Evolutionary conservation across 169 alveolate species (phyloP), one percentile per base, ranked within the genome.

Genomic region (Eimeria falciformis): DNA sequence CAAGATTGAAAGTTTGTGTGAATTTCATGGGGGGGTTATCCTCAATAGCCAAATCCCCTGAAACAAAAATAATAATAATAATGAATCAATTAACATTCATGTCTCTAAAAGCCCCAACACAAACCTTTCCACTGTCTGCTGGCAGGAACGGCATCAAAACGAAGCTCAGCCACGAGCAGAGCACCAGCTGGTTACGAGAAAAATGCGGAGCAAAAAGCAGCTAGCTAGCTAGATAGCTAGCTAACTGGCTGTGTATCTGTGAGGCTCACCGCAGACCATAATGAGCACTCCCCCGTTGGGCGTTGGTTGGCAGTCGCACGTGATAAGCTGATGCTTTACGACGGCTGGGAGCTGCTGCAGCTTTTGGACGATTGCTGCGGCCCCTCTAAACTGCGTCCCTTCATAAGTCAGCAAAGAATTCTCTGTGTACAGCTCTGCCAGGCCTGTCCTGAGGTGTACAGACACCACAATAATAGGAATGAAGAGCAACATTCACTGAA

Each of bases 351-450:
- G 91, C 69, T 94, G 75, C 66, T 90, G 91, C 68, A 96, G 93
- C 90, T 97, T 97, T 68, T 88, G 94, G 65, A 96, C 87, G 47
- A 97, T 97, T 29, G 94, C 94, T 3, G 95, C 96, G 62, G 90
- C 95, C 3, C 98, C 98, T 50, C 94, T 93, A 86, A 96, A 91
- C 71, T 92, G 96, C 45, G 96, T 96, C 27, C 96, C 96, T 81
- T 97, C 98, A 90, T 95, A 97, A 7, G 98, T 97, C 73, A 97
- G 94, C 97, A 96, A 95, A 47, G 98, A 96, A 18, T 90, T 68
- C 1, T 68, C 87, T 94, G 97, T 91, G 95, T 96, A 90, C 75
- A 90, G 43, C 73, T 75, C 90, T 5, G 85, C 93, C 69, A 90
- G 68, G 0, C 79, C 79, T 2, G 91, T 69, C 53, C 93, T 90